phyloP scores from a whole-genome alignment of 352 stramenopile genomes.

The Globisporangium nodosum region DNA sequence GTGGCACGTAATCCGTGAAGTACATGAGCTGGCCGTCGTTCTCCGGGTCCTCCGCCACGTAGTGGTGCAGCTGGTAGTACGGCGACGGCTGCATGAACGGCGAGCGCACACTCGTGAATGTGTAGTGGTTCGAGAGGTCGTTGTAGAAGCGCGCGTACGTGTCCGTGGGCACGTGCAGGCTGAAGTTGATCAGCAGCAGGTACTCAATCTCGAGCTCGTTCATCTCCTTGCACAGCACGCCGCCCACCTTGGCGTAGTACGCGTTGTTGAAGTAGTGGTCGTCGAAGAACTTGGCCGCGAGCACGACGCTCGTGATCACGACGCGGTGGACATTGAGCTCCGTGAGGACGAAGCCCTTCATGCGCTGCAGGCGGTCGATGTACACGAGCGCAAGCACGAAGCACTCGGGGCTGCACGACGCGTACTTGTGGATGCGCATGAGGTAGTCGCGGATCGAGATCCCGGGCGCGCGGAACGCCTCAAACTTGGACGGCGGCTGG shows the following conservation, averaged over 20 bases:
- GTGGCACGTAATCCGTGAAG: slow-evolving; percentile 57
- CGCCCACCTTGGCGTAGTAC: slow-evolving; percentile 98
- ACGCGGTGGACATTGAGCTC: slow-evolving; percentile 98
- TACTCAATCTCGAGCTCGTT: slow-evolving; percentile 98
- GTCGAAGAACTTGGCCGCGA: slow-evolving; percentile 99
- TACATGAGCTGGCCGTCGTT: slow-evolving; percentile 73
- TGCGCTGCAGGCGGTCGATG: slow-evolving; percentile 97
- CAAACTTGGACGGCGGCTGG: slow-evolving; percentile 73
- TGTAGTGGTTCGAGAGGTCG: slow-evolving; percentile 84
- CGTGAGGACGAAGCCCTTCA: slow-evolving; percentile 95
- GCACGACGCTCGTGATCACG: slow-evolving; percentile 95
- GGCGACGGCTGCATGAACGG: slow-evolving; percentile 25
- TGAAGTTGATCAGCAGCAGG: slow-evolving; percentile 97
- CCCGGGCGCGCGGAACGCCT: slow-evolving; percentile 73
- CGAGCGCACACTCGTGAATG: slow-evolving; percentile 54
- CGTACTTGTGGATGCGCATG: slow-evolving; percentile 96
- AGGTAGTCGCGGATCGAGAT: slow-evolving; percentile 86
- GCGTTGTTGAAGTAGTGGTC: slow-evolving; percentile 99
- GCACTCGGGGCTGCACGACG: slow-evolving; percentile 97
- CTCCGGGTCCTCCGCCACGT: slow-evolving; percentile 54
- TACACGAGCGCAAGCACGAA: slow-evolving; percentile 99
- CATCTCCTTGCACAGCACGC: slow-evolving; percentile 91
- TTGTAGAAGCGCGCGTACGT: slow-evolving; percentile 91
- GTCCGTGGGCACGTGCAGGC: slow-evolving; percentile 91
- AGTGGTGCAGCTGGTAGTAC: slow-evolving; percentile 59